Evolutionary conservation across 345 rosid genomes (phyloP), one percentile per base, ranked within the genome.

Genomic region (Citrus reticulata): DNA sequence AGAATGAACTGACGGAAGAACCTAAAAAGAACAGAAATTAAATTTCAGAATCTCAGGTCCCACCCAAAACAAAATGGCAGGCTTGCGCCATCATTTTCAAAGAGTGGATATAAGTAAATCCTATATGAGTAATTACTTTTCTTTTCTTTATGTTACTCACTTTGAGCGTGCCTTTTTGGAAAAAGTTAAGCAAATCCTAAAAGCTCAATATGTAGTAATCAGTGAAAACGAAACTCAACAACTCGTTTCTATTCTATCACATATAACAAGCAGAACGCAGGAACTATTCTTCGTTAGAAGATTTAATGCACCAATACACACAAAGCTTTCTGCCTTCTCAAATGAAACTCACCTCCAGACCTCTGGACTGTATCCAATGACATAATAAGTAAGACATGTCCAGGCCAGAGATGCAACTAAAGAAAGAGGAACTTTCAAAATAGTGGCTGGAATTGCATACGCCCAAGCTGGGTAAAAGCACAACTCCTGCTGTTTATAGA

Each of bases 341-440:
- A 46, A 46, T 46, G 24, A 20, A 19, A 22, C 61, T 58, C n/a
- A 66, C 70, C 49, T 66, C 70, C 70, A 83, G 22, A 78, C 87
- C 78, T 91, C 89, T 46, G 93, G 93, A 79, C 90, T 89, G 83
- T 87, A 93, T 57, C 98, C 97, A 25, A 89, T 88, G 73, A 84
- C 93, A 83, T 89, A 93, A 85, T 90, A 94, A 39, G 97, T 87
- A n/a, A 93, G 86, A 63, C 83, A 69, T 4, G 92, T 85, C 95
- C 93, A 90, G n/a, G 85, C 84, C 11, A 89, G 51, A 63, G 92
- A 55, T 75, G 84, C 88, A 51, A 90, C 22, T 13, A 91, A 75
- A 1, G 92, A 90, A 24, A 89, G 68, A 10, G 95, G 92, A 71
- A 90, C 9, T 69, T 84, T 85, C 17, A 89, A 77, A 24, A 89